phyloP scores from a whole-genome alignment of 176 grass and related monocot species.

The Tillandsia fasciculata region DNA sequence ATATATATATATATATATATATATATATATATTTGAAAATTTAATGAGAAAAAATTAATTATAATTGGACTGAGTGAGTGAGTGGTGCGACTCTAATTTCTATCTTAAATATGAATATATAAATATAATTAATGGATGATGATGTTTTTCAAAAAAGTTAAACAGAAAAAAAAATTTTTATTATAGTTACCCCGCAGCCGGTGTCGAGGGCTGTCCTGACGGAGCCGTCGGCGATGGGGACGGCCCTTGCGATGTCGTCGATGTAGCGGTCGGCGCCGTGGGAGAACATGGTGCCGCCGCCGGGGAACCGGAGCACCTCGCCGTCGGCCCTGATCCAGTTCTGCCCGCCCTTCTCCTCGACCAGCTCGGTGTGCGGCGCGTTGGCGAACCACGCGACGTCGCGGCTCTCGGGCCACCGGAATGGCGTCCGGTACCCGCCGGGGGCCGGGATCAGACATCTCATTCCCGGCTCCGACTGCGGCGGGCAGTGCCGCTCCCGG shows the following conservation, averaged over 20 bases:
- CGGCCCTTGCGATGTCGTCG: constrained; percentile 12
- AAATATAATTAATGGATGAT: too few relatives aligned
- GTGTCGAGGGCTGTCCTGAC: constrained; percentile 29
- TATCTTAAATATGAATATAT: too few relatives aligned
- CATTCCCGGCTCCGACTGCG: neutral
- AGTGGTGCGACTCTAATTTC: too few relatives aligned
- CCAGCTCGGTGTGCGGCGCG: constrained; percentile 24
- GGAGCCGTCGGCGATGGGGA: constrained; percentile 9
- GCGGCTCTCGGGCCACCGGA: constrained; percentile 27
- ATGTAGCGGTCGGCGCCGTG: constrained; percentile 19
- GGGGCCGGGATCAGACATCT: constrained; percentile 23
- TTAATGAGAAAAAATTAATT: too few relatives aligned
- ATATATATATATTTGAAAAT: too few relatives aligned
- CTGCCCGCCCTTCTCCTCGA: constrained; percentile 20
- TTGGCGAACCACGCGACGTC: constrained; percentile 30
- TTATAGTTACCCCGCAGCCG: constrained; percentile 25
- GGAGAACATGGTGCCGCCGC: constrained; percentile 33
- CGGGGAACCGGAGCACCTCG: constrained; percentile 23
- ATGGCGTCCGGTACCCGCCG: constrained; percentile 10
- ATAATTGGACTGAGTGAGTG: too few relatives aligned
- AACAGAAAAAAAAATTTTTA: constrained; percentile 3
- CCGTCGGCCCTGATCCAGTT: constrained; percentile 27
- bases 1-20: too few relatives aligned
- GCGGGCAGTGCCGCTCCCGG: constrained; percentile 30
- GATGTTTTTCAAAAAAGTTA: too few relatives aligned